phyloP scores from a whole-genome alignment of 2,329 filamentous ascomycete species.

The Elsinoe fawcettii region DNA sequence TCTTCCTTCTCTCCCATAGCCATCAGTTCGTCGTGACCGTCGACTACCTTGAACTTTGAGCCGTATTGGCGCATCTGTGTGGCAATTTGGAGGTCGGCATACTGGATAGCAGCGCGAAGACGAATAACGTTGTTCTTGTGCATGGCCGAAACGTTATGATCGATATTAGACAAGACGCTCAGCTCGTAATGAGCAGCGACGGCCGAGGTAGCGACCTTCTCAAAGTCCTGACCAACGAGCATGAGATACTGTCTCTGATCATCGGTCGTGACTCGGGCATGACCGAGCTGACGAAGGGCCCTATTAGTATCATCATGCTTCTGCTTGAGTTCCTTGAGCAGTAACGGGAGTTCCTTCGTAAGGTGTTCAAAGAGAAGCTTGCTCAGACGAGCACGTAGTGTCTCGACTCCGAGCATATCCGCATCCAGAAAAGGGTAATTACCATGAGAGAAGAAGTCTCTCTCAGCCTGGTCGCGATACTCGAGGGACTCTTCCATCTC shows the following conservation, averaged over 20 bases:
- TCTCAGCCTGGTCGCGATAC: constrained; percentile 35
- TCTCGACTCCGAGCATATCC: constrained; percentile 39
- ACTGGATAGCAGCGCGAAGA: constrained; percentile 49
- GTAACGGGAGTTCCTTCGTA: constrained; percentile 29
- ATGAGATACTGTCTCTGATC: constrained; percentile 46
- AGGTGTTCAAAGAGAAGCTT: constrained; percentile 38
- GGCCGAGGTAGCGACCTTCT: neutral
- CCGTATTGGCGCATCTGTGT: constrained; percentile 37
- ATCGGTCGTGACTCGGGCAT: constrained; percentile 36
- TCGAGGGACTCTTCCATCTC: constrained; percentile 31
- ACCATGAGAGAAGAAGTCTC: constrained; percentile 30
- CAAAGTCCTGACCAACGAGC: constrained; percentile 33
- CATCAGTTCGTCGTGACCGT: constrained; percentile 16
- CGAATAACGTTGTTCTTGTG: constrained; percentile 31
- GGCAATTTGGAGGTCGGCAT: constrained; percentile 43
- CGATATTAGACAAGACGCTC: constrained; percentile 1
- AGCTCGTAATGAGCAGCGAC: constrained; percentile 3
- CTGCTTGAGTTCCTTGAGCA: constrained; percentile 30
- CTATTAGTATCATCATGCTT: constrained; percentile 25
- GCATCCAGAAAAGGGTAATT: constrained; percentile 25
- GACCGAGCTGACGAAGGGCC: constrained; percentile 43
- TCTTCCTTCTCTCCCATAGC: constrained; percentile 20
- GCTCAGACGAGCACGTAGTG: constrained; percentile 45
- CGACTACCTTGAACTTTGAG: constrained; percentile 32
- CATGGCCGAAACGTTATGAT: neutral